Conservation (phyloP, 441 rosid genomes). For the Viola pubescens region DNA sequence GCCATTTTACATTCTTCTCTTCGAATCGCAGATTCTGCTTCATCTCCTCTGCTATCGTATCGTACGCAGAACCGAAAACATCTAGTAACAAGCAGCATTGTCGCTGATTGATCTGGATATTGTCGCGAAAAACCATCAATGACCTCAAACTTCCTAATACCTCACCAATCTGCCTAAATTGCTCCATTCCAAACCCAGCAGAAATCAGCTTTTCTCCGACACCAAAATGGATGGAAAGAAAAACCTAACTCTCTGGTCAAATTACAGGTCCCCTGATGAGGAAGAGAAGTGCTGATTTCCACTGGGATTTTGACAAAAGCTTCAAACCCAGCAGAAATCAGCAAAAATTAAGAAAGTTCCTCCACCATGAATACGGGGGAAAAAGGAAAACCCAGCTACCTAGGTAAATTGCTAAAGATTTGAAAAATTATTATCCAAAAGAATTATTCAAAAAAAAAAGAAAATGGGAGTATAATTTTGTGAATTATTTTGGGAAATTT, state of each 20-base stretch:
- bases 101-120: conserved; percentile 60
- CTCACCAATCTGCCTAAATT: conserved; percentile 86
- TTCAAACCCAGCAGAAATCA: background rate
- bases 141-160: conserved; percentile 79
- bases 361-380: background rate
- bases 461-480: no score
- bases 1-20: conserved; percentile 78
- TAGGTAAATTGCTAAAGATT: no score
- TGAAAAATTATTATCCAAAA: no score
- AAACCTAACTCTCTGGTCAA: background rate
- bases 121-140: conserved; percentile 65
- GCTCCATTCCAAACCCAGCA: conserved; percentile 43
- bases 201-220: background rate
- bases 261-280: background rate
- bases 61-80: conserved; percentile 45
- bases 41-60: conserved; percentile 64
- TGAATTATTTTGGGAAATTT: no score
- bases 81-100: conserved; percentile 72
- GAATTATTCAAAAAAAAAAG: no score
- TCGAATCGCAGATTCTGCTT: conserved; percentile 59
- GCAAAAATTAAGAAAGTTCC: background rate
- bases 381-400: no score
- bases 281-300: background rate
- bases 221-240: background rate
- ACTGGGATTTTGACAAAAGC: background rate